phyloP scores from a whole-genome alignment of 2,329 filamentous ascomycete species.

The Scedosporium boydii region DNA sequence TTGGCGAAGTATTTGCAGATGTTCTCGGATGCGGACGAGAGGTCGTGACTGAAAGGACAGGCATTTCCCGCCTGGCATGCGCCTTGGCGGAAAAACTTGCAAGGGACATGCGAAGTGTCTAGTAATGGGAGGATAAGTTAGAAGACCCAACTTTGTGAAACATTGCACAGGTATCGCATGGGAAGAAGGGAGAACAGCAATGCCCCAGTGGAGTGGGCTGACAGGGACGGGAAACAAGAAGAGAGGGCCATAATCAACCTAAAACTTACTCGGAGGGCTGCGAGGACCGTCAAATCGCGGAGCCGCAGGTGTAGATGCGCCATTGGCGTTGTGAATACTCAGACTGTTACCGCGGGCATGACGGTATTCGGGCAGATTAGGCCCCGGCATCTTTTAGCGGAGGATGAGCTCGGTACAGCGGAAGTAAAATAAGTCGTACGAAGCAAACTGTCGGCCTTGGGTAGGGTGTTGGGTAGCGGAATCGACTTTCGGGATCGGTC shows the following conservation, averaged over 20 bases:
- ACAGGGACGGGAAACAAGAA: conserved; percentile 1
- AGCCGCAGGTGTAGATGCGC: conserved; percentile 16
- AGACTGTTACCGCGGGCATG: conserved; percentile 50
- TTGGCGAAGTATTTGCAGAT: conserved; percentile 99
- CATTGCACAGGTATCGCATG: neutral
- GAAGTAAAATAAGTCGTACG: neutral
- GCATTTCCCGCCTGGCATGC: conserved; percentile 92
- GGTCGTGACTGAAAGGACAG: conserved; percentile 93
- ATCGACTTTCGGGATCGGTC: neutral
- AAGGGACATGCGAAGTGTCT: conserved; percentile 96
- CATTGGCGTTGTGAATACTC: conserved; percentile 31
- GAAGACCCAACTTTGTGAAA: neutral
- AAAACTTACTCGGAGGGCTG: conserved; percentile 52
- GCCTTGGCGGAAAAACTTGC: conserved; percentile 98
- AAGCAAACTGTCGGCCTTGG: neutral
- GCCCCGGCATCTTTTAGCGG: conserved; percentile 13
- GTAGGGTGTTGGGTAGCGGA: neutral
- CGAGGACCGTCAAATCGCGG: conserved; percentile 48
- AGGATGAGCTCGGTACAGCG: neutral
- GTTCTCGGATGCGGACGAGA: conserved; percentile 73
- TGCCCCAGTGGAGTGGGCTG: neutral
- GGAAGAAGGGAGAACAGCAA: neutral
- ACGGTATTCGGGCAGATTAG: conserved; percentile 40
- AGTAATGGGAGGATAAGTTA: neutral
- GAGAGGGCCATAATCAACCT: neutral